Percentiles rank a stretch among this genome's conserved stretches.
These are phyloP conservation scores for Nicotiana tabacum DNA, from an alignment of 257 asterid genomes.

Conservation along the genomic window DNA sequence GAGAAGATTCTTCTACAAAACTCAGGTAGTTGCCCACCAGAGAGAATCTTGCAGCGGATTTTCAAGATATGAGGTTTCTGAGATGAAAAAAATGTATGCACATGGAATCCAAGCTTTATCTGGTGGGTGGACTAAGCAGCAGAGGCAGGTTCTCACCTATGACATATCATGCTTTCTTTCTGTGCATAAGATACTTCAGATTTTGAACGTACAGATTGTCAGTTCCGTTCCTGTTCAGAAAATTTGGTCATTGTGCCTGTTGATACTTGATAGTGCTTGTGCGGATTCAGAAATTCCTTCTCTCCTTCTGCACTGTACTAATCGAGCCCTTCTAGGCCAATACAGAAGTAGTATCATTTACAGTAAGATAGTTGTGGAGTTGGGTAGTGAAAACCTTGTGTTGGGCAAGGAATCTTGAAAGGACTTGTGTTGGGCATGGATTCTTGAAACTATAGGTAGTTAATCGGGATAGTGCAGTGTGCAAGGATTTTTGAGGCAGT, in stretches of 20 bases:
- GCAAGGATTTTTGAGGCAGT: not conserved
- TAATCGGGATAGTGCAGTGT: not conserved
- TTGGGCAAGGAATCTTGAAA: not conserved
- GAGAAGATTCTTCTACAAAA: conserved; percentile 60
- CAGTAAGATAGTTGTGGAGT: not conserved
- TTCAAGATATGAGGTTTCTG: conserved; percentile 87
- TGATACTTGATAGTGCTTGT: not conserved
- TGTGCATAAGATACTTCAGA: not conserved
- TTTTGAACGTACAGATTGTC: not conserved
- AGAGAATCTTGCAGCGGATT: conserved; percentile 82
- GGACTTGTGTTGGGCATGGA: not conserved
- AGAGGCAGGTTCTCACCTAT: conserved; percentile 91
- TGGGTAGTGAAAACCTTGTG: not conserved
- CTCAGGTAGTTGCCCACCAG: conserved; percentile 81
- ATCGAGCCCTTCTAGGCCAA: not conserved
- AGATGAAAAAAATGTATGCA: conserved; percentile 78
- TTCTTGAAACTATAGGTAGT: not conserved
- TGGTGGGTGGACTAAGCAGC: conserved; percentile 78
- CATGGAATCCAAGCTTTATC: conserved; percentile 80
- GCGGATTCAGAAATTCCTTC: not conserved
- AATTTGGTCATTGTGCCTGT: not conserved
- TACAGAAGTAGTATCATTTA: not conserved
- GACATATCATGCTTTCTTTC: conserved; percentile 19
- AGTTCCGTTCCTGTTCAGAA: not conserved
- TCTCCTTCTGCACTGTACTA: not conserved